phyloP scores from a whole-genome alignment of 164 flowering plant species.

The Umbellularia californica region DNA sequence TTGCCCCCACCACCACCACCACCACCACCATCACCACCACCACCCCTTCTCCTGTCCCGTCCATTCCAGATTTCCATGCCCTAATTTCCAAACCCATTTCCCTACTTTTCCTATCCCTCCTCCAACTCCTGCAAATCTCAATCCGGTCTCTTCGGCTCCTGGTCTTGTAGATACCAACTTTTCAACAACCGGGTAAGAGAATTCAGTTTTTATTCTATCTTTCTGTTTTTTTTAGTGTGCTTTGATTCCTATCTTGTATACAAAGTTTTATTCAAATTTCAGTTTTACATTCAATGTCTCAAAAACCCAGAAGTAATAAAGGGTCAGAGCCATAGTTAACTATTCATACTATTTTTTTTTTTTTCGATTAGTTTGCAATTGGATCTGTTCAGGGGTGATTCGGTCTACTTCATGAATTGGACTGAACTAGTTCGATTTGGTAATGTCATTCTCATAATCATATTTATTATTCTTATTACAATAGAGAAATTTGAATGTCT shows the following conservation, averaged over 20 bases:
- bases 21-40: neutral
- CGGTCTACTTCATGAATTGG: too few species aligned
- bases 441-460: too few species aligned
- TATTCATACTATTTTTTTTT: neutral
- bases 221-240: neutral
- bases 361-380: neutral
- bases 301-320: neutral
- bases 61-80: neutral
- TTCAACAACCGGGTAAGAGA: neutral
- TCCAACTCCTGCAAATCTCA: neutral
- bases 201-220: neutral
- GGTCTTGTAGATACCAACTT: neutral
- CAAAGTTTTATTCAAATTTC: neutral
- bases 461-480: too few species aligned
- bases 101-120: conserved; percentile 1
- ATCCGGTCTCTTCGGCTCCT: neutral
- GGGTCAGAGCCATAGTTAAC: neutral
- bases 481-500: too few species aligned
- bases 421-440: too few species aligned
- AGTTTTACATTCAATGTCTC: neutral
- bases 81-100: neutral
- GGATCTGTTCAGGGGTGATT: too few species aligned
- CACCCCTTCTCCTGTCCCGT: conserved; percentile 5
- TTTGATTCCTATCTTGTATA: neutral
- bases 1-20: neutral